phyloP scores from a whole-genome alignment of 371 early-diverging fungal genomes.

The Batkoa obscura region DNA sequence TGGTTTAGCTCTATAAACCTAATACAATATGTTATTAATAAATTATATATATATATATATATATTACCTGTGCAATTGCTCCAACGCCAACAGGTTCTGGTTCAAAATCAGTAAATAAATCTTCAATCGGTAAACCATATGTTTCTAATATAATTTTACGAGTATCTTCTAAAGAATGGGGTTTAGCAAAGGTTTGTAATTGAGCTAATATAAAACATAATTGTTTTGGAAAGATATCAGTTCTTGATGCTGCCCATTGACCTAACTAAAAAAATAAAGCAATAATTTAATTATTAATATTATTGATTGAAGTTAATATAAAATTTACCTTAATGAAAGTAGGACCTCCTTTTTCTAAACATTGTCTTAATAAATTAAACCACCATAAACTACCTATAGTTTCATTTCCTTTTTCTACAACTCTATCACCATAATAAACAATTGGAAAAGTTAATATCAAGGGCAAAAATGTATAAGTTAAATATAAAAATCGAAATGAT shows the following conservation, averaged over 20 bases:
- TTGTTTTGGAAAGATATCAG: constrained; percentile 70
- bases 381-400: constrained; percentile 55
- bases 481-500: constrained; percentile 29
- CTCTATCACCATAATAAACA: constrained; percentile 25
- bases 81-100: constrained; percentile 75
- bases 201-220: constrained; percentile 54
- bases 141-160: constrained; percentile 31
- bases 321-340: constrained; percentile 69
- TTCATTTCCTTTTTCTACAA: constrained; percentile 25
- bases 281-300: background rate
- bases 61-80: constrained; percentile 90
- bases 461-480: constrained; percentile 40
- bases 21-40: too few relatives aligned
- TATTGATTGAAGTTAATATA: background rate
- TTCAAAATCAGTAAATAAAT: constrained; percentile 57
- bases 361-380: constrained; percentile 49
- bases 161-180: constrained; percentile 56
- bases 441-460: constrained; percentile 29
- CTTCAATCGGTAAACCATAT: constrained; percentile 36
- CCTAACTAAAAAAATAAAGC: constrained; percentile 32
- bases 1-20: constrained; percentile 9
- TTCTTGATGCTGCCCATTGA: constrained; percentile 90
- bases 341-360: constrained; percentile 75
- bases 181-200: constrained; percentile 63
- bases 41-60: too few relatives aligned